Conservation (phyloP, 225 moss, liverwort and hornwort genomes). For the Polytrichum formosum region DNA sequence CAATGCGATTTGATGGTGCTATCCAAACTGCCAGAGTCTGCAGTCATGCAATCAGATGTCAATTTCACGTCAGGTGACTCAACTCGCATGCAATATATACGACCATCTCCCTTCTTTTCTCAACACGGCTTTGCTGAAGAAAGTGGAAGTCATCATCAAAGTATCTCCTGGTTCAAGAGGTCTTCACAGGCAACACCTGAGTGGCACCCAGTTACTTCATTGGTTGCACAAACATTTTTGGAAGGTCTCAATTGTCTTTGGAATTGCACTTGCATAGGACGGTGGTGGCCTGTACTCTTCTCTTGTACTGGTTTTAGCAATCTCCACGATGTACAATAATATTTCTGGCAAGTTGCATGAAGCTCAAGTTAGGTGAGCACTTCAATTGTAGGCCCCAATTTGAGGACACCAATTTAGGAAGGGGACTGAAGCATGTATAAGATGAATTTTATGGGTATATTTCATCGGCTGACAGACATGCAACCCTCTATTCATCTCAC, state of each 20-base stretch:
- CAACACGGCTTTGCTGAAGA: background rate
- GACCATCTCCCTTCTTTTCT: background rate
- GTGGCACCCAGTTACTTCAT: conserved; percentile 10
- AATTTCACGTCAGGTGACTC: conserved; percentile 2
- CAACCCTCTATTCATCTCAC: conserved; percentile 39
- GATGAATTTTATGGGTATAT: conserved; percentile 15
- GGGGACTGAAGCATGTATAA: conserved; percentile 9
- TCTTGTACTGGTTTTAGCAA: conserved; percentile 16
- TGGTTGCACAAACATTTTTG: conserved; percentile 10
- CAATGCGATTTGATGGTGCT: background rate
- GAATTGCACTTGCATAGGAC: conserved; percentile 6
- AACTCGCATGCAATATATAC: background rate
- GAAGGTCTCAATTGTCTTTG: conserved; percentile 3
- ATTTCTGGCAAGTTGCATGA: conserved; percentile 22
- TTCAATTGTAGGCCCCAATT: conserved; percentile 15
- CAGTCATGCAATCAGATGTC: conserved; percentile 2
- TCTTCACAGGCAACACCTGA: conserved; percentile 8
- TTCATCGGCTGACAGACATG: conserved; percentile 34
- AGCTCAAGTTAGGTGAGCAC: conserved; percentile 23
- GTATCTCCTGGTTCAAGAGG: background rate
- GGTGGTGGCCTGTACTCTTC: conserved; percentile 15
- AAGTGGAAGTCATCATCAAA: background rate
- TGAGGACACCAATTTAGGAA: conserved; percentile 6
- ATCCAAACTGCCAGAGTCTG: conserved; percentile 9
- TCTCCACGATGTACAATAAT: conserved; percentile 39